Evolutionary conservation across 2,329 filamentous ascomycete species (phyloP), one percentile per base, ranked within the genome.

Genomic region (Coniosporium tulheliwenetii): DNA sequence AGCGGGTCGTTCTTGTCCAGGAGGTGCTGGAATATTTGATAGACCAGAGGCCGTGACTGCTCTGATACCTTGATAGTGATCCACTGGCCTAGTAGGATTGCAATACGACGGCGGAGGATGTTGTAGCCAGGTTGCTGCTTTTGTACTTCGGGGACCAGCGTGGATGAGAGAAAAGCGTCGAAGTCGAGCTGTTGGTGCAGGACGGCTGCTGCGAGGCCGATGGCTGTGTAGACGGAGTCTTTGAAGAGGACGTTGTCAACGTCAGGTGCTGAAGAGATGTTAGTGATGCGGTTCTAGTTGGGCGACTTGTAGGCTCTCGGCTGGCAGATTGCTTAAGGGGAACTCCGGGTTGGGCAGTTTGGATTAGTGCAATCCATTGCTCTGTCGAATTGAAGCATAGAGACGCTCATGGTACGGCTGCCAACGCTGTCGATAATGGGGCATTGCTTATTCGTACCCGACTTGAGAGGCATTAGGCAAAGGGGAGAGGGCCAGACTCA

Each of bases 171-270:
- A 52, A 96, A 82, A 1, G 69, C 58, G 53, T 93, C 81, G 61
- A 96, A 96, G 58, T 96, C 82, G 47, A 95, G 75, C 9, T 75
- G 68, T 37, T 79, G 66, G 44, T 79, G 71, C 12, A 96, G 65
- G 33, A 87, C 78, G 2, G 84, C 71, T 1, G 87, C 84, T 0
- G 91, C 77, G 39, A 95, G 70, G 2, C 89, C 87, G 63, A 98
- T 80, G 9, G 89, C 86, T 5, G 85, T 93, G 55, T 98, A 98
- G 1, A 96, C 78, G 0, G 89, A 89, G 56, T 98, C 91, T 56
- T 95, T 96, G 44, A 83, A 77, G 12, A 91, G 70, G 10, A 96
- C 73, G 47, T 91, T 78, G 35, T 69, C 68, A 45, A 77, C 77
- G 9, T 74, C 64, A 4, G 67, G 66, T n/a, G 60, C 69, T 72